Evolutionary conservation across 192 early-diverging fungal genomes (phyloP), one percentile per base, ranked within the genome.

Genomic region (Geranomyces michiganensis): DNA sequence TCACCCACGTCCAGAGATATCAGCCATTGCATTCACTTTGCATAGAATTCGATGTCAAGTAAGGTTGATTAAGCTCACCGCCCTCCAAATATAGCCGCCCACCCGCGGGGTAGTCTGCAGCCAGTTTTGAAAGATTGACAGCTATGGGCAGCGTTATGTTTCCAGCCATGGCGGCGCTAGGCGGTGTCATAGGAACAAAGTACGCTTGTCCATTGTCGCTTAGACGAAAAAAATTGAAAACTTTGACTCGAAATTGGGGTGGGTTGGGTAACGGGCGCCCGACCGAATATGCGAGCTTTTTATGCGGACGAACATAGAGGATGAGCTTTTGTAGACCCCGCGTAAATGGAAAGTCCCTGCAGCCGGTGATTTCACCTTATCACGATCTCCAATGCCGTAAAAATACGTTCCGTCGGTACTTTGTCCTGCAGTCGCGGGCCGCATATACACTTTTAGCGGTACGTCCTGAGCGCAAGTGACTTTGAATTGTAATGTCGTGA

Each of bases 71-170:
- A 26, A 27, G 29, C 58, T 60, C 58, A 60, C 58, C 58, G 17
- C 58, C 58, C 31, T 60, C 58, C 6, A 60, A 60, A 60, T 60
- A 60, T 8, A 60, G 27, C 31, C 58, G 17, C 58, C 58, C 58
- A 7, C 58, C 58, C 26, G 58, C 58, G 17, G 58, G 21, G 30
- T 60, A 60, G 21, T 60, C 29, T 29, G 5, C 31, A 8, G 29
- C 58, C 58, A 7, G 29, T 26, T 27, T 30, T 29, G 5, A 27
- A 19, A 41, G 36, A 29, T 60, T 60, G 58, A 60, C 29, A 9
- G 58, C 17, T 33, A 60, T 2, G 3, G 29, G 17, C 6, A 60
- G 29, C 6, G 24, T 33, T 32, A 31, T 29, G 58, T 33, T 33
- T 27, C 58, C 58, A 17, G 31, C 29, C 29, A 60, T 4, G 3